Evolutionary conservation across 257 asterid species (phyloP).

Genomic region (Salvia hispanica): DNA sequence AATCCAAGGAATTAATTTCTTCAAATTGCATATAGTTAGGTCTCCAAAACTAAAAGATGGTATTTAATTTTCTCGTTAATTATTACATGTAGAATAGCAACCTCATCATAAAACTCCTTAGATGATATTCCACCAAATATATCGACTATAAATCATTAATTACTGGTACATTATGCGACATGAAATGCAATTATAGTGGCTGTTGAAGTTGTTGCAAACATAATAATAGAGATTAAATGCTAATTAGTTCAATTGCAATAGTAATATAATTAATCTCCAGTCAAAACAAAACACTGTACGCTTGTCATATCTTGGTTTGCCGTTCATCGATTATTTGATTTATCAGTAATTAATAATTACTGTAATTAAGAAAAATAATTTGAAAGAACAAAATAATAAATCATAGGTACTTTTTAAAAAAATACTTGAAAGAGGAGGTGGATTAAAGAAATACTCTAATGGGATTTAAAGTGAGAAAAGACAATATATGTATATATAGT

Average conservation of each 20-base stretch:
- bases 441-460: too few species aligned
- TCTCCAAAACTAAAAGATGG: too few species aligned
- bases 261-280: neutral
- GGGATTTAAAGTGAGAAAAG: too few species aligned
- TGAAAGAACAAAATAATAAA: too few species aligned
- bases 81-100: neutral
- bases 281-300: constrained; percentile 1
- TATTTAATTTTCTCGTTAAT: too few species aligned
- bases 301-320: neutral
- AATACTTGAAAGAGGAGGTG: too few species aligned
- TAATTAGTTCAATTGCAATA: neutral
- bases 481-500: too few species aligned
- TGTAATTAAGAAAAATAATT: too few species aligned
- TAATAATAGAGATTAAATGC: constrained; percentile 11
- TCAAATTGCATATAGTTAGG: neutral
- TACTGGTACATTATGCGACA: neutral
- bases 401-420: too few species aligned
- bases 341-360: too few species aligned
- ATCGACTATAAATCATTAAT: neutral
- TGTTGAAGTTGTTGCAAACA: neutral
- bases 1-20: neutral
- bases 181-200: neutral
- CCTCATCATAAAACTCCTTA: neutral
- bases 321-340: too few species aligned
- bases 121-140: neutral